Percentiles rank a stretch among this genome's conserved stretches.
phyloP scores from a whole-genome alignment of 495 filamentous ascomycete genomes.

The Entonaema liquescens region DNA sequence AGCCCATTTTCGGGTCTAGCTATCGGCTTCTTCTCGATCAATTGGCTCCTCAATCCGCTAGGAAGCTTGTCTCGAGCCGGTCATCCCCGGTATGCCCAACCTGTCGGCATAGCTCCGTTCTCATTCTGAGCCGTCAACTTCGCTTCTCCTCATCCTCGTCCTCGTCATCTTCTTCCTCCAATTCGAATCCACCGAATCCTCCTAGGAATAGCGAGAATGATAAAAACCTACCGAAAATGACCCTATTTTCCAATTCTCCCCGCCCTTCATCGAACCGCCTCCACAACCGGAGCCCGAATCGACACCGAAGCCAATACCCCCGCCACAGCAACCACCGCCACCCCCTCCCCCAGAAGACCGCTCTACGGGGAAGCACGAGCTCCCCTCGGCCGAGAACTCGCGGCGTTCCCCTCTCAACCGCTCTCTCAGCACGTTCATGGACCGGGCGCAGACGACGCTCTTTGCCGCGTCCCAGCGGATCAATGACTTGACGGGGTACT shows the following conservation, averaged over 20 bases:
- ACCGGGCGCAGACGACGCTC: constrained; percentile 83
- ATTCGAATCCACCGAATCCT: constrained; percentile 32
- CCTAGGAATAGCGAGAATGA: constrained; percentile 1
- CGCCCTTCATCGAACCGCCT: constrained; percentile 10
- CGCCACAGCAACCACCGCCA: constrained; percentile 7
- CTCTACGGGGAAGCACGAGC: constrained; percentile 46
- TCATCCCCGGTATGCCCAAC: constrained; percentile 32
- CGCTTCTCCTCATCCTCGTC: constrained; percentile 35
- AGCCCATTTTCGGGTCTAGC: constrained; percentile 44
- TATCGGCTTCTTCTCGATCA: constrained; percentile 43
- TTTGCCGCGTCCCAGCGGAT: constrained; percentile 86
- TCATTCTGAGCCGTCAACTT: constrained; percentile 21
- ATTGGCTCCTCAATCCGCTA: constrained; percentile 35
- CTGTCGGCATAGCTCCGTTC: constrained; percentile 24
- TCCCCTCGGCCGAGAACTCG: constrained; percentile 81
- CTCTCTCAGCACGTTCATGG: constrained; percentile 81
- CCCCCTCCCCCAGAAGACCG: constrained; percentile 3
- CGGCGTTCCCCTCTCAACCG: constrained; percentile 76
- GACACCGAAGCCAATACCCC: constrained; percentile 9
- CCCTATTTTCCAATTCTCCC: not conserved
- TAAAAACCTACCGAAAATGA: constrained; percentile 2
- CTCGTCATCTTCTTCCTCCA: constrained; percentile 18
- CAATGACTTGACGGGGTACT: constrained; percentile 94
- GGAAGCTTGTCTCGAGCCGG: constrained; percentile 36
- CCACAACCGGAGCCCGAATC: constrained; percentile 7